Evolutionary conservation across 202 grass and related monocot species (phyloP), one percentile per base, ranked within the genome.

Genomic region (Panicum hallii): DNA sequence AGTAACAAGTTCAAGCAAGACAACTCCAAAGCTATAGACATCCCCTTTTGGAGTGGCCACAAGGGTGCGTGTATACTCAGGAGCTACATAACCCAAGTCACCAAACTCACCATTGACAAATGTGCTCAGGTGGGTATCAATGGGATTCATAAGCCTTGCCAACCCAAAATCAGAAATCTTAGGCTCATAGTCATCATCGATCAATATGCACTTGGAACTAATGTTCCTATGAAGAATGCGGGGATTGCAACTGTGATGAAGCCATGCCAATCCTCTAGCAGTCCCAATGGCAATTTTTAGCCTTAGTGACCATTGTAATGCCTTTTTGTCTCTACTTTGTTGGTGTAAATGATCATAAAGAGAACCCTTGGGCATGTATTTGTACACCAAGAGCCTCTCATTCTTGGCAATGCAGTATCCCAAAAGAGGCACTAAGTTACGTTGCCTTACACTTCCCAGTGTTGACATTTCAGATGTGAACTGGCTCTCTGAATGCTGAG

Each of bases 101-200:
- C 97, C 97, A 72, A 99, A 99, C 79, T 99, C 97, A 56, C 97
- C 91, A 10, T 97, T 99, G 40, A 96, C 84, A 45, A 99, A 96
- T 74, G 97, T 99, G 74, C 97, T 99, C 30, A 99, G 87, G 87
- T 96, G 97, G n/a, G 97, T 99, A 83, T 99, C 97, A 38, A 99
- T 80, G 11, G 97, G 91, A 91, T 99, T 99, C 97, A 99, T 99
- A 67, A 97, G 90, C 89, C 91, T 90, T 73, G 97, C 97, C 72
- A 99, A 26, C 17, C 93, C 97, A 58, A 99, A 97, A 77, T 99
- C 97, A 32, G 97, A 99, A 57, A 99, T 99, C 74, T 97, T 99
- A 67, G 97, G 90, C 20, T 94, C 88, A 48, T 91, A 93, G 64
- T 97, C 86, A 84, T 94, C 91, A 87, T 97, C 97, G 6, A 99